Percentiles rank a stretch among this genome's conserved stretches.
phyloP scores from a whole-genome alignment of 306 rosid species.

The Citrullus colocynthis region DNA sequence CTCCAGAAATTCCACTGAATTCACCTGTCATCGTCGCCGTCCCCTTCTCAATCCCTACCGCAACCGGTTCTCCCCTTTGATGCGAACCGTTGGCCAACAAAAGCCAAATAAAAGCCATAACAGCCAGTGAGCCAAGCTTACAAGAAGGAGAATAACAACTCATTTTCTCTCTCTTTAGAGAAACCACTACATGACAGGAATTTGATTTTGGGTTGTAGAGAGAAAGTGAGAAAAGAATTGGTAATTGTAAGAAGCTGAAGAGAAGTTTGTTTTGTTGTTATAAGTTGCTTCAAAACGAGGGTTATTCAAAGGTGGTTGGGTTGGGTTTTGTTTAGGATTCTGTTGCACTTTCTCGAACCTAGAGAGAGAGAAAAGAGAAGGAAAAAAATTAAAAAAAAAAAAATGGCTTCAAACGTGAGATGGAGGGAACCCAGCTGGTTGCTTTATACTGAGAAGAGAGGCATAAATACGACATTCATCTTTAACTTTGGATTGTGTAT shows the following conservation, averaged over 20 bases:
- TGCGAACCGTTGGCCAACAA: not conserved
- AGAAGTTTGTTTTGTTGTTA: not conserved
- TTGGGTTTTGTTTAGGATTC: not conserved
- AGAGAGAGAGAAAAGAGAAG: not conserved
- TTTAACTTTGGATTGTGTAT: constrained; percentile 1
- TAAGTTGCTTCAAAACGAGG: not conserved
- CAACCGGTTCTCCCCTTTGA: not conserved
- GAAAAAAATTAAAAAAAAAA: not conserved
- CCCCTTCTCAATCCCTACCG: not conserved
- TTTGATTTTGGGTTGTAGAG: not conserved
- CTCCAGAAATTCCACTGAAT: not conserved
- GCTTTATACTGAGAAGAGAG: constrained; percentile 2
- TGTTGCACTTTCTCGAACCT: not conserved
- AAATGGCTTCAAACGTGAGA: not conserved
- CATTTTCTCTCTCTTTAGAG: not conserved
- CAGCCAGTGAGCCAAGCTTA: not conserved
- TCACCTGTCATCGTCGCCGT: not conserved
- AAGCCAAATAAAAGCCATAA: not conserved
- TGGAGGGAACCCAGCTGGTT: not conserved
- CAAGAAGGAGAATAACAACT: not conserved
- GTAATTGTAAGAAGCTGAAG: not conserved
- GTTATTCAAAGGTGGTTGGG: not conserved
- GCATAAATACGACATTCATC: not conserved
- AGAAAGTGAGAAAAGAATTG: not conserved
- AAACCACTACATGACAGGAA: not conserved